Base-by-base conservation (phyloP, 2,329 filamentous ascomycete species). In the Botryosphaeria dothidea region DNA sequence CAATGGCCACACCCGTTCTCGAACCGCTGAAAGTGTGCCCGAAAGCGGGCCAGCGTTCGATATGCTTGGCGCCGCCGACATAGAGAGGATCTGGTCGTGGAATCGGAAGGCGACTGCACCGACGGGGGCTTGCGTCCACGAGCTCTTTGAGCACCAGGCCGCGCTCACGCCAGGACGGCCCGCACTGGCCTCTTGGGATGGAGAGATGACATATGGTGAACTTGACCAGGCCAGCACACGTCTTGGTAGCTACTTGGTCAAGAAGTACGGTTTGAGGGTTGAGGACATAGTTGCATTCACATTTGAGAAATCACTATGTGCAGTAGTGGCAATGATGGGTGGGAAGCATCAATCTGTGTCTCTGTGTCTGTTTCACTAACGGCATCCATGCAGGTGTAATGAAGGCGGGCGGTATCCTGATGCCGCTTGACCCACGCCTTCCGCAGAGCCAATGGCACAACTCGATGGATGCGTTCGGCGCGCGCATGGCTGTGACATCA, bases 281-380 rank as follows among this genome's bases (percentile, higher is more conserved):
- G 77, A 77, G 29, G 67, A 66, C 1, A 41, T 78, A 0, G 71
- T 80, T 4, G 75, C 76, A 0, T 62, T 80, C 41, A 74, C 71
- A 48, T 78, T 79, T 48, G 73, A 78, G 21, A 34, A 34, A 34
- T 34, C 31, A 34, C 31, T 34, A 11, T 34, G 31, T 34, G 31
- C 31, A 8, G 31, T 34, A 6, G 31, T 34, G 7, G 31, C 31
- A 34, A 34, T 34, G 31, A 34, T 34, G 31, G 31, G 31, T 34
- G 31, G 13, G 31, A 6, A 34, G 31, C 31, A 34, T 11, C 7
- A 34, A n/a, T n/a, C n/a, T n/a, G n/a, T n/a, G n/a, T n/a, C n/a
- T n/a, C n/a, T n/a, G n/a, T n/a, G n/a, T n/a, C n/a, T n/a, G n/a
- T n/a, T n/a, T n/a, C n/a, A n/a, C n/a, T n/a, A n/a, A n/a, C n/a